Percentiles rank a stretch among this genome's conserved stretches.
Conservation (phyloP, 2,329 filamentous ascomycete genomes). For the Lachnellula hyalina region DNA sequence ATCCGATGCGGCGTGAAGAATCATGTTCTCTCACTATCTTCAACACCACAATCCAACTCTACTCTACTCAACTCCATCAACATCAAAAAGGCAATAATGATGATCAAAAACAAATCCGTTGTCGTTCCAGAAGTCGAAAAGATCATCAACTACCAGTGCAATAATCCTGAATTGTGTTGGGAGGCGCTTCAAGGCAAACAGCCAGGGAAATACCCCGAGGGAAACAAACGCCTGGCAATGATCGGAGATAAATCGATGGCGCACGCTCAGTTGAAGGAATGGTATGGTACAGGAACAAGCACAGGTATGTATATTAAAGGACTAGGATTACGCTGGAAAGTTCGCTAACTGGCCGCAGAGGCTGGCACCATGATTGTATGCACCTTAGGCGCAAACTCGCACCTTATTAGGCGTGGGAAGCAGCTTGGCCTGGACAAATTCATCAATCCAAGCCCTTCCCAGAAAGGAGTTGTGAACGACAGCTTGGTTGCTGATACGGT, state of each 20-base stretch:
- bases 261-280: background rate
- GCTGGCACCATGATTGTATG: background rate
- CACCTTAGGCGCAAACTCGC: background rate
- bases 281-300: background rate
- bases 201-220: background rate
- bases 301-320: background rate
- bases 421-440: background rate
- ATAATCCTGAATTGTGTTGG: background rate
- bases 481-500: constrained; percentile 71
- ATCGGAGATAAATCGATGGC: constrained; percentile 1
- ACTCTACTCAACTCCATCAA: background rate
- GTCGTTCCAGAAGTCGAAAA: background rate
- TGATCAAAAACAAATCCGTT: background rate
- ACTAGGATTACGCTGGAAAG: background rate
- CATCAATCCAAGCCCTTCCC: constrained; percentile 4
- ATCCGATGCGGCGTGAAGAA: background rate
- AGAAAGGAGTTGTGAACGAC: constrained; percentile 1
- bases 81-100: background rate
- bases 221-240: constrained; percentile 4
- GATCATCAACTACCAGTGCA: background rate
- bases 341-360: background rate
- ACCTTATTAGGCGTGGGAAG: constrained; percentile 3
- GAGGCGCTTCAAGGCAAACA: background rate
- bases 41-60: background rate
- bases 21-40: background rate